These are phyloP conservation scores for Salvia splendens DNA, from an alignment of 257 asterid species.

Conservation along the genomic window DNA sequence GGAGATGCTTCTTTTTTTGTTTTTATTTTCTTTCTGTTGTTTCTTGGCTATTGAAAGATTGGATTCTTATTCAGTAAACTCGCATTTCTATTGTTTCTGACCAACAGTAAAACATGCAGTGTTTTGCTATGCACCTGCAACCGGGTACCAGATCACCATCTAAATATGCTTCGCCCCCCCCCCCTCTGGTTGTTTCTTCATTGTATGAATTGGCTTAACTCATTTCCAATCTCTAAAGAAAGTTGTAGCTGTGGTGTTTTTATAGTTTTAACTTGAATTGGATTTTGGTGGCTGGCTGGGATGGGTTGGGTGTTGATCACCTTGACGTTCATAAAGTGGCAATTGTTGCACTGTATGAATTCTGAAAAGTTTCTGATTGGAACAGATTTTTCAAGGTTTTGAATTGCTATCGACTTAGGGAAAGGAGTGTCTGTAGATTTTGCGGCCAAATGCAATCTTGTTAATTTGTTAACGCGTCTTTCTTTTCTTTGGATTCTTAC, in stretches of 20 bases:
- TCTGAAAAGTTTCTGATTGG: background rate
- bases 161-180: background rate
- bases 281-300: background rate
- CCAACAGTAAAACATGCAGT: background rate
- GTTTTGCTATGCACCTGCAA: background rate
- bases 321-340: background rate
- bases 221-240: slow-evolving; percentile 1
- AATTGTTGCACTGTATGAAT: background rate
- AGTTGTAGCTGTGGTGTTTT: slow-evolving; percentile 11
- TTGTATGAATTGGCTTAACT: background rate
- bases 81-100: background rate
- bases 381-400: background rate
- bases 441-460: slow-evolving; percentile 14
- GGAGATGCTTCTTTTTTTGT: background rate
- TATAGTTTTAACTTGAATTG: no score
- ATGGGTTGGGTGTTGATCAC: background rate
- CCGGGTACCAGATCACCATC: background rate
- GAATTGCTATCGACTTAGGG: slow-evolving; percentile 3
- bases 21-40: background rate
- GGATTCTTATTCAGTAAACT: background rate
- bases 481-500: slow-evolving; percentile 35
- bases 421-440: slow-evolving; percentile 5
- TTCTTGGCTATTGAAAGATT: background rate
- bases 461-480: slow-evolving; percentile 11
- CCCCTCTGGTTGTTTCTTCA: background rate